Evolutionary conservation across 75 land plant species (phyloP), one percentile per base, ranked within the genome.

Genomic region (Larix kaempferi): DNA sequence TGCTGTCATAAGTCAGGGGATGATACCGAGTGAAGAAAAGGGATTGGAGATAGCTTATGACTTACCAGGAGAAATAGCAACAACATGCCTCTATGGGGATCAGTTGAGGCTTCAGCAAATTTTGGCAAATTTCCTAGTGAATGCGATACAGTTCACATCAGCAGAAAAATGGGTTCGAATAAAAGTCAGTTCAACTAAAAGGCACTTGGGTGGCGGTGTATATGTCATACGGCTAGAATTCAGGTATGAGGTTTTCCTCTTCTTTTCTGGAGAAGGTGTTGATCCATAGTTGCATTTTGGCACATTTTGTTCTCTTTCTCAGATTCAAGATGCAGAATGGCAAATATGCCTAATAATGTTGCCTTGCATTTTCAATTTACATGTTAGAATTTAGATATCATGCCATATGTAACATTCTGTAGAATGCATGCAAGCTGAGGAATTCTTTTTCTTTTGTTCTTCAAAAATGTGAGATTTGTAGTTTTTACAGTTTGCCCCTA

Each of bases 91-190:
- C 13, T 88, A 76, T 81, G 92, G 92, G 11, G 92, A 90, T 74
- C 64, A 80, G 76, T 49, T 82, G 64, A 81, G 92, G 81, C 90
- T 90, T 80, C 92, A 90, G 71, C 92, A 90, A 71, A 76, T 88
- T 66, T 74, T 88, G 19, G 88, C 88, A 44, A 80, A 76, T 75
- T 90, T 90, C 76, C 76, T 90, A 84, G 39, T 73, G 27, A 59
- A 76, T 19, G 82, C 84, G 21, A 82, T 91, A 55, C 86, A 83
- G 37, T 88, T 75, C 74, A 77, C 92, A 19, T 78, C 89, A 19
- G 27, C 14, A 54, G 88, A 88, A 44, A 83, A 87, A 71, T 88
- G 84, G 64, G 78, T 91, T 37, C 65, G 35, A 26, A 65, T 89
- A 39, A 75, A 71, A 33, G 80, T 84, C n/a, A 77, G 41, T 35